Base-by-base conservation (phyloP, 2,329 filamentous ascomycete genomes). In the Colletotrichum neosansevieriae region DNA sequence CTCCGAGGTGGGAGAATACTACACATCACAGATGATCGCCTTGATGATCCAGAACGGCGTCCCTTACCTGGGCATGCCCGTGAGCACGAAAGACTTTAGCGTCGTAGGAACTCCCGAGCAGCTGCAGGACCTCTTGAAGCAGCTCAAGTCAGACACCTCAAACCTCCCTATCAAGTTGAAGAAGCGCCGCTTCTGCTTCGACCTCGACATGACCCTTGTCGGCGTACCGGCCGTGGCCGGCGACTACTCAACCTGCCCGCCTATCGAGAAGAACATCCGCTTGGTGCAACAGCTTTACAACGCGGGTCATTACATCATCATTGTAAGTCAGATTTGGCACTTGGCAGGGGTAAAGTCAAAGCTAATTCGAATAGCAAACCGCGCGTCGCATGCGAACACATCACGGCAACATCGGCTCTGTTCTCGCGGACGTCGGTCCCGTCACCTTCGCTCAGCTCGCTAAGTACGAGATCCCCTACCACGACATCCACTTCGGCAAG, bases 121-220 rank as follows among this genome's bases (percentile, higher is more conserved):
- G 63, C 71, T 76, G 13, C 64, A 75, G 62, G 73, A 73, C 58
- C 71, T 77, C 17, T 63, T 77, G 19, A 65, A 70, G 44, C 70
- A 71, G 15, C 62, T 75, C 45, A 75, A 75, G 70, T 62, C 64
- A 4, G 72, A 70, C 44, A 71, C 54, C n/a, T 65, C 61, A 5
- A 70, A 72, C 47, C 62, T 69, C 21, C 62, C 58, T 21, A 72
- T 72, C 40, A 70, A 73, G 58, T 58, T 71, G 40, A 72, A 75
- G 69, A 75, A 74, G 62, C 67, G 75, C 11, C 72, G 75, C n/a
- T 76, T 77, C 70, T 77, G 75, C 61, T 77, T 76, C 64, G 74
- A 77, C 65, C 70, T 77, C 13, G 76, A 77, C 66, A 72, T 73
- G 62, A 77, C 76, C 2, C 70, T 77, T 2, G 74, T 77, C 34